Percentiles rank a stretch among this genome's conserved stretches.
These are phyloP conservation scores for Ambrosia hybrid DNA, from an alignment of 140 eudicot genomes.

Conservation along the genomic window DNA sequence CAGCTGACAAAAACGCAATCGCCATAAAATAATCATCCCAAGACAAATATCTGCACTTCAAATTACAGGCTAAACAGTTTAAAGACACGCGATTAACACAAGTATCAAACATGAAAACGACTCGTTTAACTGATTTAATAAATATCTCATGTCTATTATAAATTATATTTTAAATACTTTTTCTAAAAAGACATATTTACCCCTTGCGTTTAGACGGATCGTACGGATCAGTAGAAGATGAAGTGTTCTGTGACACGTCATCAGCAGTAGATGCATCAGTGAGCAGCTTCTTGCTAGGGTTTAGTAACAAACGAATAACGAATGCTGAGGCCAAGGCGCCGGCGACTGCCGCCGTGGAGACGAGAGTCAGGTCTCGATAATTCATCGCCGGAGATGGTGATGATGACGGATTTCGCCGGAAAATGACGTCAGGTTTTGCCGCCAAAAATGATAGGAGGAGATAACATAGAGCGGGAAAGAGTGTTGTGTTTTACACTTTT, in stretches of 20 bases:
- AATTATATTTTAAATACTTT: no score
- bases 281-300: constrained; percentile 32
- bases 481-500: no score
- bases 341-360: constrained; percentile 44
- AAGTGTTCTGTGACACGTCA: constrained; percentile 22
- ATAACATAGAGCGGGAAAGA: constrained; percentile 23
- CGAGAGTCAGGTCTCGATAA: constrained; percentile 40
- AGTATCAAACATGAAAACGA: no score
- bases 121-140: no score
- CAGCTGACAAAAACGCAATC: constrained; percentile 91
- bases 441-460: constrained; percentile 5
- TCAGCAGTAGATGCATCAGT: constrained; percentile 8
- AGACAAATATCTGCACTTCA: constrained; percentile 59
- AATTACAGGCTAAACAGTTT: no score
- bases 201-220: constrained; percentile 76
- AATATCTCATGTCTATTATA: no score
- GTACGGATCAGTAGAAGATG: constrained; percentile 46
- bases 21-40: constrained; percentile 99
- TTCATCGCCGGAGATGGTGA: constrained; percentile 30
- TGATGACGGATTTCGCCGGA: background rate
- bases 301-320: constrained; percentile 38
- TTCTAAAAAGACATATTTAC: constrained; percentile 27
- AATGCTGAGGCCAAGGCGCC: constrained; percentile 47
- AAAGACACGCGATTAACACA: background rate
- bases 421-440: constrained; percentile 28